These are phyloP conservation scores for Pseudogymnoascus sp. DNA, from an alignment of 2,329 filamentous ascomycete genomes.

Conservation along the genomic window DNA sequence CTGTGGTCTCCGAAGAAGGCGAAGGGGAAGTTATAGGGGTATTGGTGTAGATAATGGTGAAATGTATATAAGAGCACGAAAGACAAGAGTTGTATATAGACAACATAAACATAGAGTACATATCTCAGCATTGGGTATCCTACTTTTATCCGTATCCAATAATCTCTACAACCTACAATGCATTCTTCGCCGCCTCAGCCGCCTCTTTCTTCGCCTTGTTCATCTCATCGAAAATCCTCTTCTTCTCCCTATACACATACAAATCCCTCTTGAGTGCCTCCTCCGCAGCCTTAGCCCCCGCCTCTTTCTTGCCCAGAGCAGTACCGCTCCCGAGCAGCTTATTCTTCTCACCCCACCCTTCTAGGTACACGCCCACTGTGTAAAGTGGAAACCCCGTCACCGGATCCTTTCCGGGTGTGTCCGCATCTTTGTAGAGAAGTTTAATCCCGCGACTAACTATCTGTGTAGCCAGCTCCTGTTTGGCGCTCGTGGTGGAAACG, in stretches of 20 bases:
- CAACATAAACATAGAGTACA: not conserved
- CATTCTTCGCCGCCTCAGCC: conserved; percentile 5
- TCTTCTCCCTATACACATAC: conserved; percentile 41
- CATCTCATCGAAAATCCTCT: conserved; percentile 39
- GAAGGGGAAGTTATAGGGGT: conserved; percentile 10
- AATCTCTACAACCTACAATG: not conserved
- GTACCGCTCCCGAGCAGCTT: conserved; percentile 58
- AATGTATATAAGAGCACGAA: not conserved
- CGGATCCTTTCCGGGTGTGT: conserved; percentile 48
- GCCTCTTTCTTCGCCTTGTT: conserved; percentile 22
- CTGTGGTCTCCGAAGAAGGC: not conserved
- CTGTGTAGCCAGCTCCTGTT: conserved; percentile 45
- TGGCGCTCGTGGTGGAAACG: conserved; percentile 35
- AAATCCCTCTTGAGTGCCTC: conserved; percentile 58
- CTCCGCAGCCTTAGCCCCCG: conserved; percentile 59
- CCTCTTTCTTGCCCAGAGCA: conserved; percentile 62
- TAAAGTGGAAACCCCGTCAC: conserved; percentile 51
- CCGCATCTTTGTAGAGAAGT: conserved; percentile 56
- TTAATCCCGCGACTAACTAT: conserved; percentile 47
- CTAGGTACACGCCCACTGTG: conserved; percentile 58
- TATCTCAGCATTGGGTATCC: conserved; percentile 6
- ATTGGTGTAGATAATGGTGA: not conserved
- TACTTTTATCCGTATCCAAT: not conserved
- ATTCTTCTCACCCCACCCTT: conserved; percentile 61
- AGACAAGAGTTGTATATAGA: not conserved